phyloP scores from a whole-genome alignment of 148 eudicot genomes.

The Amaranthus cruentus region DNA sequence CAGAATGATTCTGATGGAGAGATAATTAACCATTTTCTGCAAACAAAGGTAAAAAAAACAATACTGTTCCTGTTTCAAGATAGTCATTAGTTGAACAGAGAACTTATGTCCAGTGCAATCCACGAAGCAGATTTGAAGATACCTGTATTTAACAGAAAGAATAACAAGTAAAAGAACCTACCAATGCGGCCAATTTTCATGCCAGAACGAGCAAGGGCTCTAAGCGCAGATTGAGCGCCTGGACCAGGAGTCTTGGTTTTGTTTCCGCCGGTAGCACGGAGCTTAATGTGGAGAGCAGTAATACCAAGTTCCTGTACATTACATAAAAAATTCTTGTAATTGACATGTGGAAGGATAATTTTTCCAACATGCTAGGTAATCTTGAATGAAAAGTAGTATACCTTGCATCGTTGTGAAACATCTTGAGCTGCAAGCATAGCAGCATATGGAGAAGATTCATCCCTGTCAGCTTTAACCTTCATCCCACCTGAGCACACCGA shows the following conservation, averaged over 20 bases:
- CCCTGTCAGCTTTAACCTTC: conserved; percentile 90
- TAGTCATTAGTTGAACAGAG: too few species aligned
- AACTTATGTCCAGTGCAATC: too few species aligned
- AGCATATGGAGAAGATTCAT: conserved; percentile 88
- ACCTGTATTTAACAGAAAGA: too few species aligned
- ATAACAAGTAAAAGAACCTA: conserved; percentile 15
- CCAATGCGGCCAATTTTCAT: conserved; percentile 89
- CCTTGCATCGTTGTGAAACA: conserved; percentile 77
- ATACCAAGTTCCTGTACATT: conserved; percentile 63
- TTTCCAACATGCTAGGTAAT: too few species aligned
- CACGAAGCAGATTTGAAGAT: too few species aligned
- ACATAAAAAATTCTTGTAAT: not conserved
- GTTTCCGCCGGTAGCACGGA: conserved; percentile 85
- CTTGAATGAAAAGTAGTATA: not conserved
- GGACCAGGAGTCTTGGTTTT: conserved; percentile 91
- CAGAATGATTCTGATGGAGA: too few species aligned
- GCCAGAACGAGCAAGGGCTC: conserved; percentile 87
- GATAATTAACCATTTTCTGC: too few species aligned
- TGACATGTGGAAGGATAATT: not conserved
- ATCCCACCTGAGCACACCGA: conserved; percentile 49
- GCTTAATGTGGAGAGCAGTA: conserved; percentile 77
- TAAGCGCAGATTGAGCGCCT: conserved; percentile 85
- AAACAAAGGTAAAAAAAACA: too few species aligned
- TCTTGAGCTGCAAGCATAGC: conserved; percentile 95
- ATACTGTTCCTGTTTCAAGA: too few species aligned